Evolutionary conservation across 169 alveolate species (phyloP), one percentile per base, ranked within the genome.

Genomic region (Plasmodium blacklocki): DNA sequence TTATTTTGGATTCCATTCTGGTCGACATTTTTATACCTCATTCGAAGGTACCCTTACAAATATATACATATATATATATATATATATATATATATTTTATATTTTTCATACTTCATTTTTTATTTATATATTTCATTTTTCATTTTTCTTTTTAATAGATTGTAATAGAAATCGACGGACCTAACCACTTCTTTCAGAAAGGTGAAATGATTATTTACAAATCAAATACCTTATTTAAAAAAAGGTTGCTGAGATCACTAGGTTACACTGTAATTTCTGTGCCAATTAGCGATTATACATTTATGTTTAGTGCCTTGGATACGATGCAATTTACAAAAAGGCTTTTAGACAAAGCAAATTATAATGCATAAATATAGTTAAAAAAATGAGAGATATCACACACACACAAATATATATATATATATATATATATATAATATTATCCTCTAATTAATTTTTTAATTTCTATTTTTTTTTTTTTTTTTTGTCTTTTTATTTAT

Each of bases 161-260:
- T 12, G 76, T 21, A 11, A 78, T 78, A 12, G 89, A 78, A 78
- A 78, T 78, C 1, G 89, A 78, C 15, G 89, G 89, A 49, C 89
- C 89, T 8, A 78, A 76, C 15, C 89, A 78, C 45, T 78, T 78
- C 23, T 56, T 78, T 19, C 89, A 78, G 19, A 78, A 59, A 58
- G 89, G 89, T 18, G 39, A 7, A 64, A 39, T 29, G 21, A 78
- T 78, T 50, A 26, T 78, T 15, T 78, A 78, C 54, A 78, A 78
- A 4, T 71, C 89, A 54, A 78, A 78, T 52, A 47, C 78, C 11
- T 32, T 78, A 21, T 78, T 78, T 71, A 78, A 78, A 76, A 78
- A 78, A 43, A 78, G 89, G 7, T 18, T 78, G n/a, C 18, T 78
- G 45, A 63, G 89, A 58, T 78, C 78, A 18, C 75, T 78, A 21